Evolutionary conservation across 495 filamentous ascomycete genomes (phyloP).

Genomic region (Mycothermus thermophilus): DNA sequence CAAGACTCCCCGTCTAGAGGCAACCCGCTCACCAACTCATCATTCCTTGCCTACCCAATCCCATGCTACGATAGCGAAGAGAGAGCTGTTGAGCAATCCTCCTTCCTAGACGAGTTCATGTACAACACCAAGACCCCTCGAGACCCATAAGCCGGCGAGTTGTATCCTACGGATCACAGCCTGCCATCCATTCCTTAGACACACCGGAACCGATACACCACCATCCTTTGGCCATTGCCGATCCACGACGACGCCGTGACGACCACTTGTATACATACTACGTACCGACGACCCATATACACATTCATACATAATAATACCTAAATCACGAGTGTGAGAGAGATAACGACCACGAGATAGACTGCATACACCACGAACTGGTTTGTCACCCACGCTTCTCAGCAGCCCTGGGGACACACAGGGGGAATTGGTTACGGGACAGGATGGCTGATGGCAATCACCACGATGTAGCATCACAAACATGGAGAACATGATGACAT

Average conservation of each 20-base stretch:
- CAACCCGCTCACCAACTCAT: conserved; percentile 9
- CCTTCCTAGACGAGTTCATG: conserved; percentile 24
- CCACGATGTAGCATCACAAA: conserved; percentile 14
- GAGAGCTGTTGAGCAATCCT: too few species aligned
- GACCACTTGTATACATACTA: conserved; percentile 35
- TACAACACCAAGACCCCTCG: conserved; percentile 28
- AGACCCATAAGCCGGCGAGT: conserved; percentile 29
- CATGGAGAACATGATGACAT: conserved; percentile 35
- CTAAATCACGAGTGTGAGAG: conserved; percentile 3
- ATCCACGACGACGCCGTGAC: conserved; percentile 12
- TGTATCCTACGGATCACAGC: conserved; percentile 23
- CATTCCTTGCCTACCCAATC: conserved; percentile 9
- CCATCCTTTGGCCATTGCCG: conserved; percentile 38
- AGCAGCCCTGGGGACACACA: too few species aligned
- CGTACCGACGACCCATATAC: conserved; percentile 25
- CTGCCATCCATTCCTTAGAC: conserved; percentile 38
- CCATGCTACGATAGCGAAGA: conserved; percentile 7
- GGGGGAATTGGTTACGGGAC: not conserved
- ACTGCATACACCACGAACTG: not conserved
- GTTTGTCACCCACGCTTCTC: too few species aligned
- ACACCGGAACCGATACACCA: conserved; percentile 28
- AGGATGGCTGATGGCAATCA: conserved; percentile 10
- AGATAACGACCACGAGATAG: conserved; percentile 1
- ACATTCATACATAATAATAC: conserved; percentile 6
- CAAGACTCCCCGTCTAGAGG: not conserved